A percentile compares a stretch with the other conserved stretches of the same genome.
phyloP scores from a whole-genome alignment of 1,284 basidiomycete species.

The Trichosporon asahii region DNA sequence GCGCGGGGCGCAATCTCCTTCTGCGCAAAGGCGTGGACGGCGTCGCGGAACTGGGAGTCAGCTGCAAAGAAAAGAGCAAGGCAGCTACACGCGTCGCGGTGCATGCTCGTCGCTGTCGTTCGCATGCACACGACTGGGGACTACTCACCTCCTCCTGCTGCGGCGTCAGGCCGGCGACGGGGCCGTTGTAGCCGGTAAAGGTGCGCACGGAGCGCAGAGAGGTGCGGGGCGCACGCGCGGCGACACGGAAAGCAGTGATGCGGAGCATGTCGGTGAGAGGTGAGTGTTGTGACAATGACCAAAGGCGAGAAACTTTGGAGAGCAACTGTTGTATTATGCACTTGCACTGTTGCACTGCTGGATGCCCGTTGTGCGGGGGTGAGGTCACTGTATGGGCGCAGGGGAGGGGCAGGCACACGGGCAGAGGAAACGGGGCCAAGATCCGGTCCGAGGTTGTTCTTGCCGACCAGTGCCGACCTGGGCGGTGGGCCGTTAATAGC shows the following conservation, averaged over 20 bases:
- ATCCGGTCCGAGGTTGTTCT: background rate
- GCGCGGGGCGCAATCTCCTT: slow-evolving; percentile 77
- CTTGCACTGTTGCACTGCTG: no score
- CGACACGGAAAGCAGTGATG: slow-evolving; percentile 7
- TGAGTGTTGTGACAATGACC: background rate
- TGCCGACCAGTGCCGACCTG: slow-evolving; percentile 2
- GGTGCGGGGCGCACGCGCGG: slow-evolving; percentile 2
- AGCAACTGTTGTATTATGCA: background rate
- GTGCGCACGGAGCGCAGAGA: slow-evolving; percentile 13
- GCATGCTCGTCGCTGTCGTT: no score
- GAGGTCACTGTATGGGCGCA: background rate
- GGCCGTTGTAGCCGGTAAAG: slow-evolving; percentile 61
- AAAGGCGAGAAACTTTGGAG: background rate
- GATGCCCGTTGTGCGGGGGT: background rate
- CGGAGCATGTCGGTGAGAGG: slow-evolving; percentile 2
- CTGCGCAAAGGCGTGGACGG: slow-evolving; percentile 71
- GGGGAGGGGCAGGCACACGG: background rate
- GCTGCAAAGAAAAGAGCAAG: background rate
- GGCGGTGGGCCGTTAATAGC: background rate
- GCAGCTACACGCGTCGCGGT: background rate
- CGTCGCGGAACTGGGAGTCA: slow-evolving; percentile 66
- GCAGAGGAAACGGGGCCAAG: background rate
- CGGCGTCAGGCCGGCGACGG: slow-evolving; percentile 74
- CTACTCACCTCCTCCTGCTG: slow-evolving; percentile 73
- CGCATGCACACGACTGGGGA: background rate